Conservation (phyloP, 2,329 filamentous ascomycete species). For the Sclerotiophoma versabilis region DNA sequence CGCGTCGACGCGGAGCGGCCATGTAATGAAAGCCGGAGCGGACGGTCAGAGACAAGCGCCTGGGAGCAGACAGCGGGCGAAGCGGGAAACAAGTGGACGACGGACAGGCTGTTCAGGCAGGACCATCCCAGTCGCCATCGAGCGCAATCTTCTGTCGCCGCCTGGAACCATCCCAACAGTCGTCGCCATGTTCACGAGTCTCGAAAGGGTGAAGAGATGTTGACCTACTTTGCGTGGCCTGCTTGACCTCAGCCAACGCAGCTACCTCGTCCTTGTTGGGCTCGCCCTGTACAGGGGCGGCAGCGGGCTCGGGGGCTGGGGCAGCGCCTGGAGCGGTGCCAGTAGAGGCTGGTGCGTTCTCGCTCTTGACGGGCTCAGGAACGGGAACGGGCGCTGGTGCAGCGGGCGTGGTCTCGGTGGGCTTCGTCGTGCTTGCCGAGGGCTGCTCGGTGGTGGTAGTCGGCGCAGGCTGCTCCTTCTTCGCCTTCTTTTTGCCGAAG, state of each 20-base stretch:
- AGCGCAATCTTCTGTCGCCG: slow-evolving; percentile 29
- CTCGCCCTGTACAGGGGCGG: slow-evolving; percentile 23
- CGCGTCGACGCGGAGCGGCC: not conserved
- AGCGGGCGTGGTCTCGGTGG: slow-evolving; percentile 45
- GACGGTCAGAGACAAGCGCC: not conserved
- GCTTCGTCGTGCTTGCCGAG: slow-evolving; percentile 34
- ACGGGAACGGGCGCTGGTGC: slow-evolving; percentile 37
- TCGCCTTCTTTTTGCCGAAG: slow-evolving; percentile 45
- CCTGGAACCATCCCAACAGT: slow-evolving; percentile 28
- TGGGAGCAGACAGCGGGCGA: not conserved
- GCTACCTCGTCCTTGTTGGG: slow-evolving; percentile 38
- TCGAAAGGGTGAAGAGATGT: slow-evolving; percentile 20
- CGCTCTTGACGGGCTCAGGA: slow-evolving; percentile 26
- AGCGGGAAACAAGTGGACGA: not conserved
- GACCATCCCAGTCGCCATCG: slow-evolving; percentile 20
- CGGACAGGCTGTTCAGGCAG: slow-evolving; percentile 9
- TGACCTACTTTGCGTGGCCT: slow-evolving; percentile 46
- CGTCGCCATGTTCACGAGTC: slow-evolving; percentile 12
- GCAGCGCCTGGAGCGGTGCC: slow-evolving; percentile 19
- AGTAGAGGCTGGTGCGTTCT: slow-evolving; percentile 9
- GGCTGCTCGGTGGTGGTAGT: slow-evolving; percentile 36
- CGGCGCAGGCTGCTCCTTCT: slow-evolving; percentile 38
- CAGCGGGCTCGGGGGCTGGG: slow-evolving; percentile 20
- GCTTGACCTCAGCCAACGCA: slow-evolving; percentile 42
- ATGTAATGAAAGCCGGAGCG: not conserved